These are phyloP conservation scores for Fremontodendron californicum DNA, from an alignment of 345 rosid genomes.

Conservation along the genomic window DNA sequence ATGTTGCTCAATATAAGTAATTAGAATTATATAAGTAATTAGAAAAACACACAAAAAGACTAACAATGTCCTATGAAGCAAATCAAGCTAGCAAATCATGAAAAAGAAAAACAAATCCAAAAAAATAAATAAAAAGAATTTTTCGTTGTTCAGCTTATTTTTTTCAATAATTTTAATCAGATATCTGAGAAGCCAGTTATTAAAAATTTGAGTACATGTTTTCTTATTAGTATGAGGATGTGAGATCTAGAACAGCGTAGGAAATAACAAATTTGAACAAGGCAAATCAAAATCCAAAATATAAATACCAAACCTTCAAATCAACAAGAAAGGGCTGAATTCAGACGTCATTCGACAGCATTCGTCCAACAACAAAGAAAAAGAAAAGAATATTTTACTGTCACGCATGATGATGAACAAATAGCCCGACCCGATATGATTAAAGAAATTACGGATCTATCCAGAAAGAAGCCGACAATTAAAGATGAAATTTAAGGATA, in stretches of 20 bases:
- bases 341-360: neutral
- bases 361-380: neutral
- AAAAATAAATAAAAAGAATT: neutral
- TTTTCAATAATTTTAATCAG: neutral
- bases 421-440: neutral
- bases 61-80: neutral
- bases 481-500: neutral
- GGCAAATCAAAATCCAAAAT: neutral
- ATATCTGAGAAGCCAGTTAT: neutral
- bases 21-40: neutral
- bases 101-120: no score
- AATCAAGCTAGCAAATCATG: neutral
- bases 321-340: neutral
- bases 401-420: neutral
- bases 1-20: neutral
- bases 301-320: neutral
- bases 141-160: neutral
- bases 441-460: neutral
- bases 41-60: neutral
- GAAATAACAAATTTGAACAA: neutral
- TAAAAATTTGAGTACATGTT: neutral
- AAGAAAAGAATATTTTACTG: neutral
- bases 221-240: neutral
- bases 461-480: neutral
- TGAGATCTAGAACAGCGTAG: neutral